Evolutionary conservation across 2,329 filamentous ascomycete genomes (phyloP), one percentile per base, ranked within the genome.

Genomic region (Cladophialophora chaetospira): DNA sequence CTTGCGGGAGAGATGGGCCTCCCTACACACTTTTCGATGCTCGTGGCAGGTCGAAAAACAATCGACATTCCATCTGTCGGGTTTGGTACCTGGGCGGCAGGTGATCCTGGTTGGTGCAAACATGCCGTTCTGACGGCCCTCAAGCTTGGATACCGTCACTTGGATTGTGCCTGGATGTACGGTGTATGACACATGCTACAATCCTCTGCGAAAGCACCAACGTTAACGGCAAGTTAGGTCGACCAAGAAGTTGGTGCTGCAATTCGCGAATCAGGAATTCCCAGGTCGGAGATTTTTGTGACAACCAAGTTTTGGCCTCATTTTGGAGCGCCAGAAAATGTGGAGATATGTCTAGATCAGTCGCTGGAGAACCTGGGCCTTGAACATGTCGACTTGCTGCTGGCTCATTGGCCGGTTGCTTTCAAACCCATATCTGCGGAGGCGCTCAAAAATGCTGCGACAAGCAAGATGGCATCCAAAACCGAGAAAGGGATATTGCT

Each of bases 371-470:
- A 83, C 63, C 81, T 91, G n/a, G 78, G 80, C 13, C 73, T 88
- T 23, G 83, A 87, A 62, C 89, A 90, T 67, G 80, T 91, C 8
- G 87, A 91, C 70, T 78, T 89, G 43, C 91, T 88, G 71, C 71
- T 83, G 36, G 69, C 82, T 11, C 79, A 82, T 71, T 81, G 76
- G 70, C 79, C 78, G 23, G 74, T 77, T 65, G 73, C 74, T 9
- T 45, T 57, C 15, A 31, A 58, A 23, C 50, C 56, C 4, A 55
- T 55, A 19, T 59, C 47, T 11, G 28, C 42, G 17, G 52, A 56
- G 11, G 52, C 58, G 8, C 56, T 62, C 19, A 29, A 56, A 10
- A 36, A 50, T 23, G 56, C 55, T 8, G 13, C 35, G 10, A 55
- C 42, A 2, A 17, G 31, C 28, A 26, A 42, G 15, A 31, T n/a